Evolutionary conservation across 257 asterid species (phyloP), one percentile per base, ranked within the genome.

Genomic region (Fraxinus anomala): DNA sequence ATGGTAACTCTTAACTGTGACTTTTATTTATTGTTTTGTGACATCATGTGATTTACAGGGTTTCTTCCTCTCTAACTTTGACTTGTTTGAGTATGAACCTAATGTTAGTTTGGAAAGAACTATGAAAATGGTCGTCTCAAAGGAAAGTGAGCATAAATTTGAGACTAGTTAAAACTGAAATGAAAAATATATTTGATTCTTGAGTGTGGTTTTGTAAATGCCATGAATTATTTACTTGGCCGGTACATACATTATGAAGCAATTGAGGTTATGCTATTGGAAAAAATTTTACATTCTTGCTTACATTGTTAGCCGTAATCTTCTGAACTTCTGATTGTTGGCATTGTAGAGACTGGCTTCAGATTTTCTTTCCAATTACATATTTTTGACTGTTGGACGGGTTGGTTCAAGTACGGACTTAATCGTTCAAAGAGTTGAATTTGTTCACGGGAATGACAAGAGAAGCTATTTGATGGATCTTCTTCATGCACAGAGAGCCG

Each of bases 381-480:
- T 92, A 77, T 92, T 92, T 84, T 85, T 92, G 93, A 84, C 97
- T 37, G 97, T 92, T 72, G 97, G 97, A 66, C 89, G 97, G 80
- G 96, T 92, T 78, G 97, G 97, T 85, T 92, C 97, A 70, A 92
- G 96, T 87, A 91, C 97, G 12, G 96, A 92, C 81, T 82, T 91
- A 83, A 92, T 92, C 79, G 88, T 88, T 82, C 97, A 92, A 78
- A 89, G 94, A 82, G 96, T 92, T 79, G 97, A 92, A 76, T 88
- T 71, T 86, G 97, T 92, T 82, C 88, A 89, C 6, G 95, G 89
- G 40, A 80, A 74, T 83, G 97, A 92, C 87, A 92, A 92, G 88
- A 89, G 97, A 86, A 90, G 95, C 89, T 77, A 88, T 80, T 85
- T 92, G 84, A 89, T 92, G 97, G 97, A 92, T 76, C 92, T 92